Evolutionary conservation across 208 protist species (phyloP), one percentile per base, ranked within the genome.

Genomic region (Kentomonas sorsogonicus): DNA sequence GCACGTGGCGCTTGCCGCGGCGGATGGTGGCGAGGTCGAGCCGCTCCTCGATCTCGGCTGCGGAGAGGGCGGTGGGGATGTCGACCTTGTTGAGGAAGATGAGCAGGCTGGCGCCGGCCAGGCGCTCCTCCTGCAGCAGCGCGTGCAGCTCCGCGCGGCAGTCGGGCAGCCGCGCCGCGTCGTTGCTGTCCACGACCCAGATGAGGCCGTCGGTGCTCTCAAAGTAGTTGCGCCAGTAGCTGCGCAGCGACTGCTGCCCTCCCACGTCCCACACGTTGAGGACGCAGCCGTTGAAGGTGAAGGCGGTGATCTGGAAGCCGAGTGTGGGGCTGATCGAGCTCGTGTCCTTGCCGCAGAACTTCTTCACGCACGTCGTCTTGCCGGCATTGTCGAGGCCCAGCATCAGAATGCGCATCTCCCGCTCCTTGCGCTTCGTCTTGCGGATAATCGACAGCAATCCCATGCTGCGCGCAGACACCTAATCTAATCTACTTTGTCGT

Each of bases 61-160:
- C 72, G 23, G 70, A 43, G 20, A 92, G 68, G 6, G 90, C 67
- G 1, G 73, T 84, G 33, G 82, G 67, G 22, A 99, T 86, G 74
- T 99, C 99, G 54, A 99, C 93, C 77, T 99, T 99, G 77, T 99
- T 99, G 29, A 99, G 93, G 60, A 99, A 98, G n/a, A 99, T 84
- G 0, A 99, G 79, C 52, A 99, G 72, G 36, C 97, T 97, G 9
- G 98, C 97, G 3, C 98, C 98, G 11, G 97, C 97, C 0, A 99
- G 78, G 20, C 97, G 89, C 81, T 98, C 95, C 64, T 98, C 96
- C 40, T 93, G 70, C 31, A 99, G 80, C 13, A 99, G 70, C 11
- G 66, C 53, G 30, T 91, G 78, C 26, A 99, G 80, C 87, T 99
- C 98, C 45, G 62, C 54, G 40, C 84, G 91, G 77, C 96, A 98